phyloP scores from a whole-genome alignment of 495 filamentous ascomycete species.

The Xylaria telfairii region DNA sequence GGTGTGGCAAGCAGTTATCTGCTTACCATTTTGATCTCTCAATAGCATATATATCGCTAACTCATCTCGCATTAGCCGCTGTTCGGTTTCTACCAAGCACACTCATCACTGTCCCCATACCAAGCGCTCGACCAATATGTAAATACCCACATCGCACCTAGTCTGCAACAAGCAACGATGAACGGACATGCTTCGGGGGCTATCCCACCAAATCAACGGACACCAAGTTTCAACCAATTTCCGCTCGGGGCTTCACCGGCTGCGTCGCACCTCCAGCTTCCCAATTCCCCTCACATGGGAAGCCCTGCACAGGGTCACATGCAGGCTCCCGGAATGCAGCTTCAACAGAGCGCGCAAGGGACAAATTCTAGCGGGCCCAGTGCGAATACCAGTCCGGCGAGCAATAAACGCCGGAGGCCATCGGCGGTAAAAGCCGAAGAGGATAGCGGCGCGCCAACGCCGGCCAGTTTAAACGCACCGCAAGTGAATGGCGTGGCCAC shows the following conservation, averaged over 20 bases:
- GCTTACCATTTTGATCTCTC: not conserved
- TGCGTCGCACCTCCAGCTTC: constrained; percentile 59
- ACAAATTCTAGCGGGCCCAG: constrained; percentile 73
- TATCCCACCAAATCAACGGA: constrained; percentile 45
- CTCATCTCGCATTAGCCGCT: constrained; percentile 46
- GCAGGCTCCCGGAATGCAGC: constrained; percentile 70
- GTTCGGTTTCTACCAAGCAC: constrained; percentile 64
- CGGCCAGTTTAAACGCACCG: constrained; percentile 45
- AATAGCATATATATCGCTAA: not conserved
- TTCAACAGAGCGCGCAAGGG: constrained; percentile 76
- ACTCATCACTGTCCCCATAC: constrained; percentile 64
- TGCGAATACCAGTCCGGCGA: constrained; percentile 84
- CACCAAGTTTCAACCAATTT: constrained; percentile 59
- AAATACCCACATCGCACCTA: constrained; percentile 41
- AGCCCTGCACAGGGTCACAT: constrained; percentile 65
- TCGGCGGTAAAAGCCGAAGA: constrained; percentile 80
- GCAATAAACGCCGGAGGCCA: constrained; percentile 75
- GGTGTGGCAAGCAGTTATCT: not conserved
- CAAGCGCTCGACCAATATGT: constrained; percentile 68
- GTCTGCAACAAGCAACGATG: constrained; percentile 35
- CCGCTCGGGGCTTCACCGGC: constrained; percentile 61
- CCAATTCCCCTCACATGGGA: constrained; percentile 65
- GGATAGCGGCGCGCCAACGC: constrained; percentile 60
- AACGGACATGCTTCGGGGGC: constrained; percentile 50
- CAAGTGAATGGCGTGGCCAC: constrained; percentile 52